Conservation (phyloP, 2,329 filamentous ascomycete species). For the Trichoderma koningii region DNA sequence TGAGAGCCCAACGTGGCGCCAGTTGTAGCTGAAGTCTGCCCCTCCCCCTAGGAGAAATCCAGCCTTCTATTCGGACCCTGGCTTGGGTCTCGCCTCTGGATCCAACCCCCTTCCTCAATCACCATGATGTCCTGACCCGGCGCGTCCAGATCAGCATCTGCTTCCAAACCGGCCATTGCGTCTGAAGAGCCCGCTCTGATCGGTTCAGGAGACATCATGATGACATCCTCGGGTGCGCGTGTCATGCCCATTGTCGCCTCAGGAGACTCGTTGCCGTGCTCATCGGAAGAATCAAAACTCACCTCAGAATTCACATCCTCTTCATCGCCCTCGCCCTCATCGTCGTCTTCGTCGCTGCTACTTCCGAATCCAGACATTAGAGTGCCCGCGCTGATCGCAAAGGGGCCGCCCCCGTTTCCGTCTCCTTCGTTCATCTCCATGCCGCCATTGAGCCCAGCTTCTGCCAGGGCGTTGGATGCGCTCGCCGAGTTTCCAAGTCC, state of each 20-base stretch:
- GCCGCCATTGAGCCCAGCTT: conserved; percentile 76
- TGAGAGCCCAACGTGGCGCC: conserved; percentile 6
- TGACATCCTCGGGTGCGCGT: conserved; percentile 37
- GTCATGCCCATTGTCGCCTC: conserved; percentile 36
- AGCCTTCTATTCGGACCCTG: conserved; percentile 17
- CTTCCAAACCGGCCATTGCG: conserved; percentile 27
- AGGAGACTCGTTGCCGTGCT: conserved; percentile 35
- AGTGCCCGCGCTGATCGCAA: conserved; percentile 71
- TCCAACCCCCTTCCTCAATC: conserved; percentile 5
- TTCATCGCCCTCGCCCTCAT: conserved; percentile 85
- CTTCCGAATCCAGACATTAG: conserved; percentile 90
- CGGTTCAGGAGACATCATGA: conserved; percentile 40
- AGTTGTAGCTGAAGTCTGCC: not conserved
- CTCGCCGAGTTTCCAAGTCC: conserved; percentile 43
- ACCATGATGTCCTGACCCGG: conserved; percentile 18
- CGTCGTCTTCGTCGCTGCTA: conserved; percentile 93
- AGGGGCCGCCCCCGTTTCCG: conserved; percentile 68
- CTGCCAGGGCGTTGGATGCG: conserved; percentile 71
- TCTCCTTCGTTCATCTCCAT: conserved; percentile 69
- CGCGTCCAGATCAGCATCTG: conserved; percentile 9
- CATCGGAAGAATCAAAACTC: conserved; percentile 48
- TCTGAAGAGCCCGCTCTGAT: conserved; percentile 34
- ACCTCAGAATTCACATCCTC: conserved; percentile 72
- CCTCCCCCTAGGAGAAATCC: conserved; percentile 23
- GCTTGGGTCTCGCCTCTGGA: not conserved